These are phyloP conservation scores for Terfezia boudieri DNA, from an alignment of 495 filamentous ascomycete genomes.

Conservation along the genomic window DNA sequence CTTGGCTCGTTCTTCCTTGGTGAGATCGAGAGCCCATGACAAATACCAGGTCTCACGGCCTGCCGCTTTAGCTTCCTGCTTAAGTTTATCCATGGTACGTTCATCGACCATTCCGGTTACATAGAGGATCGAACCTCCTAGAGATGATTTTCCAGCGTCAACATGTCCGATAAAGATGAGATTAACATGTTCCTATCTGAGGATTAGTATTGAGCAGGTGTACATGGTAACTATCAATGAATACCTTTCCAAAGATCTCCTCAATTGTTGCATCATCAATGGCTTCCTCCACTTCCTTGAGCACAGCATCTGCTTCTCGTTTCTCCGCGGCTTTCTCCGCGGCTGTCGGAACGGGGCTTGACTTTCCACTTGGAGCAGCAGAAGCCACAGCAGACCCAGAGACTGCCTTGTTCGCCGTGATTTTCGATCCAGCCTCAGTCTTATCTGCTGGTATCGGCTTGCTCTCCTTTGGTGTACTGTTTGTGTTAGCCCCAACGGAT, in stretches of 20 bases:
- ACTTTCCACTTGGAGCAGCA: constrained; percentile 5
- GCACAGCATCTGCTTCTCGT: constrained; percentile 62
- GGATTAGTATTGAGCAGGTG: constrained; percentile 1
- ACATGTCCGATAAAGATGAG: constrained; percentile 97
- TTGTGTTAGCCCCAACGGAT: background rate
- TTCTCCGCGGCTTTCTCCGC: constrained; percentile 26
- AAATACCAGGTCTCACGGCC: constrained; percentile 98
- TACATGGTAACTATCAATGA: background rate
- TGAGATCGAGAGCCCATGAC: constrained; percentile 92
- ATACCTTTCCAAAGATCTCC: constrained; percentile 77
- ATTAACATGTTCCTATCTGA: constrained; percentile 64
- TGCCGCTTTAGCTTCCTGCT: constrained; percentile 81
- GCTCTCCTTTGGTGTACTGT: constrained; percentile 26
- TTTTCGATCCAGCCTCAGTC: constrained; percentile 28
- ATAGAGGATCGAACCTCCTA: constrained; percentile 81
- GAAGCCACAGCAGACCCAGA: constrained; percentile 3
- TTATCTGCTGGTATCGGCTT: constrained; percentile 34
- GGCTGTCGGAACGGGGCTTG: constrained; percentile 6
- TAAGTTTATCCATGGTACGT: constrained; percentile 93
- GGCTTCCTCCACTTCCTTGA: constrained; percentile 67
- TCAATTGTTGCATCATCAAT: constrained; percentile 77
- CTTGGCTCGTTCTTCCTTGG: constrained; percentile 86
- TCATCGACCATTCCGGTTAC: constrained; percentile 97
- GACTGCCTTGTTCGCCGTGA: constrained; percentile 9
- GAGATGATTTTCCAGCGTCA: constrained; percentile 88